Evolutionary conservation across 805 yeast genomes (phyloP).

Genomic region (Candida arabinofermentans): DNA sequence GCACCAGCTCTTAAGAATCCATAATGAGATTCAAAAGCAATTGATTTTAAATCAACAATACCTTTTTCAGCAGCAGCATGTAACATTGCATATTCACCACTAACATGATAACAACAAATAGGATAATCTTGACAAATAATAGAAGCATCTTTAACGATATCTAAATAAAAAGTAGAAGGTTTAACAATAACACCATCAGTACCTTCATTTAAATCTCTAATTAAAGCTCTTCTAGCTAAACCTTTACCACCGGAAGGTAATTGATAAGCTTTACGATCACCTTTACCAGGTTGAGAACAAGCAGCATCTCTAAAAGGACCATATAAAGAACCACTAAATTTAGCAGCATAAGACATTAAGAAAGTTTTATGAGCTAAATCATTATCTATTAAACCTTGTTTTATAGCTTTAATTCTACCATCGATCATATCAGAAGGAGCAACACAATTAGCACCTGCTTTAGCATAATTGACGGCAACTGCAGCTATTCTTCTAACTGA

Average conservation of each 20-base stretch:
- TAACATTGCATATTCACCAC: slow-evolving; percentile 96
- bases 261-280: slow-evolving; percentile 92
- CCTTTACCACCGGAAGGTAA: slow-evolving; percentile 92
- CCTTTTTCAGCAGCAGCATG: slow-evolving; percentile 98
- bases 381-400: slow-evolving; percentile 74
- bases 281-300: slow-evolving; percentile 81
- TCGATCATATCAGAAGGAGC: slow-evolving; percentile 99
- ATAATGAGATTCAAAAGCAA: slow-evolving; percentile 82
- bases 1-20: slow-evolving; percentile 97
- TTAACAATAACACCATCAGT: slow-evolving; percentile 94
- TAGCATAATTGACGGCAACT: slow-evolving; percentile 92
- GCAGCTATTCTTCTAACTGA: slow-evolving; percentile 85
- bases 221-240: slow-evolving; percentile 85
- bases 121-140: slow-evolving; percentile 81
- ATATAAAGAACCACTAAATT: slow-evolving; percentile 84
- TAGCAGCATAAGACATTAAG: slow-evolving; percentile 92
- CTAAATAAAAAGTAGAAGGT: slow-evolving; percentile 94
- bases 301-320: slow-evolving; percentile 99
- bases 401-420: slow-evolving; percentile 87
- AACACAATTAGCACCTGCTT: slow-evolving; percentile 92
- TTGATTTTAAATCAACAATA: slow-evolving; percentile 73
- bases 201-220: slow-evolving; percentile 86
- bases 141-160: slow-evolving; percentile 84
- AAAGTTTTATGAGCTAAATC: slow-evolving; percentile 83
- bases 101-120: slow-evolving; percentile 90